Percentiles rank a stretch among this genome's conserved stretches.
Conservation (phyloP, 768 basidiomycete species). For the Pleurotus ostreatus region DNA sequence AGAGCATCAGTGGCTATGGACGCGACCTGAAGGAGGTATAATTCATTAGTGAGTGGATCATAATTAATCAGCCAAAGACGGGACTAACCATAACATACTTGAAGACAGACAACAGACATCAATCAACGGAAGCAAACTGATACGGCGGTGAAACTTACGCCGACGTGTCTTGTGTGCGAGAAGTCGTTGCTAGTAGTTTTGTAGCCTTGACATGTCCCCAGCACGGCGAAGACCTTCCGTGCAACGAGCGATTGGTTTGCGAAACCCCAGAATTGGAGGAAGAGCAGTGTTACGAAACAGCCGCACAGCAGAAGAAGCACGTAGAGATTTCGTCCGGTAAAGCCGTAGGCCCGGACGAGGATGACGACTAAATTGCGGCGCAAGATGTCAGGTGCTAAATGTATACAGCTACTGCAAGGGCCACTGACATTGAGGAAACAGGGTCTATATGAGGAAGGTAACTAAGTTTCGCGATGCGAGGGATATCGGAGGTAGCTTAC, state of each 20-base stretch:
- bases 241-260: constrained; percentile 10
- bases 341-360: constrained; percentile 23
- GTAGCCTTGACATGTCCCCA: background rate
- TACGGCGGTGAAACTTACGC: constrained; percentile 2
- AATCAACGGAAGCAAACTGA: constrained; percentile 2
- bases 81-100: constrained; percentile 11
- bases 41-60: background rate
- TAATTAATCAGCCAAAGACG: background rate
- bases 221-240: constrained; percentile 7
- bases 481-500: constrained; percentile 9
- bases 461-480: background rate
- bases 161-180: constrained; percentile 4
- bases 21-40: constrained; percentile 11
- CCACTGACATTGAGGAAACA: constrained; percentile 4
- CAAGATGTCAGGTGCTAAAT: background rate
- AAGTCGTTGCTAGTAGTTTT: background rate
- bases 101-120: background rate
- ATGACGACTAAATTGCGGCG: constrained; percentile 19
- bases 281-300: constrained; percentile 14
- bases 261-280: constrained; percentile 19
- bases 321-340: constrained; percentile 17
- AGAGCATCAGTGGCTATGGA: constrained; percentile 17
- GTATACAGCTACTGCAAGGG: background rate
- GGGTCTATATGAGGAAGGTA: background rate
- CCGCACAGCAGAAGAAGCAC: constrained; percentile 11